Evolutionary conservation across 345 rosid genomes (phyloP), one percentile per base, ranked within the genome.

Genomic region (Toxicodendron radicans): DNA sequence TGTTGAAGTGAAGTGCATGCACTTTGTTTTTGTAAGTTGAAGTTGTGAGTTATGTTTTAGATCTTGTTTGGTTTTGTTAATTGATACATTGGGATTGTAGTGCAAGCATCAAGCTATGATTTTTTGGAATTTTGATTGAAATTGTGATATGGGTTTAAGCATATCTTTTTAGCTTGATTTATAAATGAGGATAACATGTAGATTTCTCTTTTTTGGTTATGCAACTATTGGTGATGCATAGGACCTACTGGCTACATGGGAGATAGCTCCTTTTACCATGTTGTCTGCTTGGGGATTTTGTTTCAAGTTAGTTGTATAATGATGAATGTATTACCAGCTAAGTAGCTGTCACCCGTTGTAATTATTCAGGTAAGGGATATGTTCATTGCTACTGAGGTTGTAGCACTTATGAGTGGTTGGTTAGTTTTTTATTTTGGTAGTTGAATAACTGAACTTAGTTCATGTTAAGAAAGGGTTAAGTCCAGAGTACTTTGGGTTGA

Each of bases 51-150:
- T 62, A 21, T 51, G 52, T 33, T 72, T 72, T 51, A 64, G 75
- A 72, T 72, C 75, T 62, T 63, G 46, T 46, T 46, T 58, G 74
- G 53, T 71, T 27, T 17, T 71, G n/a, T 48, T 12, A 45, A 59
- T 48, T 61, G 13, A 27, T 43, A 49, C 60, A 33, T 17, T 48
- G 27, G 46, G 75, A 13, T 71, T 71, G 20, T 59, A 7, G 10
- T 46, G 66, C 66, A 27, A 18, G 46, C 66, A 18, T 59, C 56
- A 1, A 18, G n/a, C 48, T n/a, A 48, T 71, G 20, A 6, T 35
- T n/a, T 46, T 10, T 27, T 4, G 18, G 5, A 27, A 33, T 10
- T 71, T 71, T 3, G 38, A 59, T 71, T 59, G 38, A 45, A 18
- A 45, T 45, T 45, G 24, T 10, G 8, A 59, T 27, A 18, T 11